phyloP scores from a whole-genome alignment of 176 grass and related monocot species.

The Bonia amplexicaulis region DNA sequence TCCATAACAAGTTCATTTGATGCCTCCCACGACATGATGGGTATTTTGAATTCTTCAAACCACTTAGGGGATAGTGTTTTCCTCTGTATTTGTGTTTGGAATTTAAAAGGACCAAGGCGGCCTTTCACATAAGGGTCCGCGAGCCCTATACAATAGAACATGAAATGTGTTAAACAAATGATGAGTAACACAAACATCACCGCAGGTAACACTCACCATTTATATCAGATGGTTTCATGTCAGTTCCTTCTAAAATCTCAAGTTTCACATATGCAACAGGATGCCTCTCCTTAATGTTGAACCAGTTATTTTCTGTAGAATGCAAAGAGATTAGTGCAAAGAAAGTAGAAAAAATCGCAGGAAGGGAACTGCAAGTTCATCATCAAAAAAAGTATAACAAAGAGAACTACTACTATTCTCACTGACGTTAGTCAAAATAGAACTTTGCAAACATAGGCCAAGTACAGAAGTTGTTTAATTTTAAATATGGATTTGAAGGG shows the following conservation, averaged over 20 bases:
- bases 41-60: constrained; percentile 94
- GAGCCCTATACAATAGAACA: constrained; percentile 51
- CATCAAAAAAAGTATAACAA: background rate
- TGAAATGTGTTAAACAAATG: constrained; percentile 14
- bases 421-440: background rate
- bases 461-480: background rate
- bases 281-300: constrained; percentile 75
- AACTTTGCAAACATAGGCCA: background rate
- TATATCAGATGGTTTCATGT: constrained; percentile 94
- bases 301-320: constrained; percentile 72
- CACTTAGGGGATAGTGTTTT: constrained; percentile 85
- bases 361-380: background rate
- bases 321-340: constrained; percentile 1
- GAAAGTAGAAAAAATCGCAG: constrained; percentile 3
- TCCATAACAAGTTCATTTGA: constrained; percentile 67
- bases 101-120: constrained; percentile 63
- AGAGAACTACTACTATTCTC: background rate
- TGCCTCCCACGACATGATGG: constrained; percentile 80
- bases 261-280: constrained; percentile 70
- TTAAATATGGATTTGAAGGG: background rate
- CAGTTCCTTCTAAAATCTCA: constrained; percentile 85
- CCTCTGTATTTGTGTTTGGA: constrained; percentile 76
- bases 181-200: background rate
- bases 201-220: constrained; percentile 55
- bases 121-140: constrained; percentile 94